Evolutionary conservation across 2,329 filamentous ascomycete genomes (phyloP).

Genomic region (Orbilia brochopaga): DNA sequence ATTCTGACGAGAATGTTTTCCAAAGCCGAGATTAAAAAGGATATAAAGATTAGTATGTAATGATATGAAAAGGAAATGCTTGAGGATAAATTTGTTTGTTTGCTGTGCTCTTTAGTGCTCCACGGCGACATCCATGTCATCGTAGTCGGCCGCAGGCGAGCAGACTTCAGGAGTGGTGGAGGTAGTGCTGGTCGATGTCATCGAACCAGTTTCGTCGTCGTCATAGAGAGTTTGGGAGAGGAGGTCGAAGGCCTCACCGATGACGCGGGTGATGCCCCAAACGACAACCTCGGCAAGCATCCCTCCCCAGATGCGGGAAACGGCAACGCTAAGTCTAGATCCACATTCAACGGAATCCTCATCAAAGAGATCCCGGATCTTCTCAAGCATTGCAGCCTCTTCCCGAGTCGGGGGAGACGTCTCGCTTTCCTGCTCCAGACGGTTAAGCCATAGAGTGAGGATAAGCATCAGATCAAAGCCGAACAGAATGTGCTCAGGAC

Average conservation of each 20-base stretch:
- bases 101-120: conserved; percentile 63
- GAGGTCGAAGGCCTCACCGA: conserved; percentile 97
- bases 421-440: conserved; percentile 98
- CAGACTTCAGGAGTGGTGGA: conserved; percentile 69
- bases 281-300: conserved; percentile 99
- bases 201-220: conserved; percentile 84
- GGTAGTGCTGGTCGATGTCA: conserved; percentile 71
- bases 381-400: conserved; percentile 88
- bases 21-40: conserved; percentile 50
- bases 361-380: conserved; percentile 85
- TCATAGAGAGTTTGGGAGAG: conserved; percentile 93
- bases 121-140: conserved; percentile 65
- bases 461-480: conserved; percentile 98
- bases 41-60: conserved; percentile 56
- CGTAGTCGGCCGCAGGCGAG: conserved; percentile 68
- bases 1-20: conserved; percentile 53
- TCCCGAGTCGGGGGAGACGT: conserved; percentile 73
- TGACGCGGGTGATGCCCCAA: conserved; percentile 97
- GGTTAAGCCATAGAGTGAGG: conserved; percentile 96
- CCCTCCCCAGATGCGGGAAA: conserved; percentile 92
- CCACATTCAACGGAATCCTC: conserved; percentile 84
- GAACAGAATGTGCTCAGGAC: conserved; percentile 94
- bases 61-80: conserved; percentile 57
- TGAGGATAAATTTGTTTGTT: conserved; percentile 5
- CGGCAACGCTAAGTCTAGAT: conserved; percentile 88